Conservation (phyloP, 1,284 basidiomycete species). For the Cronartium ribicola region DNA sequence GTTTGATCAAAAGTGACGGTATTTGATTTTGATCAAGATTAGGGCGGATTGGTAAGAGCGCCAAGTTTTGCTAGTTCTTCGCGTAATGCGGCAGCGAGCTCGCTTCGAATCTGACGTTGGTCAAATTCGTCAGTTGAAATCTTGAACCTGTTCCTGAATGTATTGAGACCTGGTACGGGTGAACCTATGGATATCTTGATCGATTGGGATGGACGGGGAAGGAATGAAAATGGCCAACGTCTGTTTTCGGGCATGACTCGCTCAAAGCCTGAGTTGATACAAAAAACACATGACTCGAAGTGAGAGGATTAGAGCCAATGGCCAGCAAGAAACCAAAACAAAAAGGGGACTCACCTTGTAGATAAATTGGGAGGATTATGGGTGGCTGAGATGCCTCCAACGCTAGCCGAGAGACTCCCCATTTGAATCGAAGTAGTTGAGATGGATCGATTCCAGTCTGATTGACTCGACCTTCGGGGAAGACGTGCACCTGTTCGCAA, state of each 20-base stretch:
- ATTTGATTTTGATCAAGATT: no score
- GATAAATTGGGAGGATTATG: constrained; percentile 43
- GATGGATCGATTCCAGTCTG: constrained; percentile 56
- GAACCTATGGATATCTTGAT: constrained; percentile 14
- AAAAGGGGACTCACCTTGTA: constrained; percentile 33
- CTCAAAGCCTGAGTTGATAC: constrained; percentile 71
- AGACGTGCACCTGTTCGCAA: constrained; percentile 72
- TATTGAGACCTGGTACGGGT: not conserved
- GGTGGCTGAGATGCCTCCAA: constrained; percentile 32
- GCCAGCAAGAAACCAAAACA: constrained; percentile 13
- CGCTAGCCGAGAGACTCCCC: constrained; percentile 73
- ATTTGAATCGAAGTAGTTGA: constrained; percentile 76
- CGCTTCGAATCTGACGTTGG: not conserved
- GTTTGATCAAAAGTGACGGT: no score
- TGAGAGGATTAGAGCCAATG: no score
- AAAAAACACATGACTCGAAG: constrained; percentile 49
- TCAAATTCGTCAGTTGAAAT: not conserved
- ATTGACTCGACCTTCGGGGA: constrained; percentile 87
- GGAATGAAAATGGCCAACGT: constrained; percentile 62
- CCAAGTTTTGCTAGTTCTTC: not conserved
- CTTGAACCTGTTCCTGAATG: not conserved
- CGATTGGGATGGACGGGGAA: constrained; percentile 59
- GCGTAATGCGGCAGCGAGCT: not conserved
- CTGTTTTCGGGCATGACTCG: constrained; percentile 81
- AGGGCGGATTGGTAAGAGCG: not conserved